Evolutionary conservation across 108 stramenopile genomes (phyloP).

Genomic region (Nitzschia palea): DNA sequence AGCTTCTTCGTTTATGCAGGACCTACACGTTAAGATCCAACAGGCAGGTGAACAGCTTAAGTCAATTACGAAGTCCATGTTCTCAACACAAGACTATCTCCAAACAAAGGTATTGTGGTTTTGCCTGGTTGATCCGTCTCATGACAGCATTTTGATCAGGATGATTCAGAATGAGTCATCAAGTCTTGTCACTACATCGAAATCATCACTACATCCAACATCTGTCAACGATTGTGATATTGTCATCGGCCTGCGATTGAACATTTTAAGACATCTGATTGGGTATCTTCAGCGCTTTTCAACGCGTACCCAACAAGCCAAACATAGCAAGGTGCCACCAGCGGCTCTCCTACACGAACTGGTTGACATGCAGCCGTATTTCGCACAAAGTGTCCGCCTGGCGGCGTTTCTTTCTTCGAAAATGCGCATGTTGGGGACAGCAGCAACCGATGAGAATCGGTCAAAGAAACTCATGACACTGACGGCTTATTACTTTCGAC

Average conservation of each 20-base stretch:
- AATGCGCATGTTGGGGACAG: background rate
- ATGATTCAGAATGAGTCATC: background rate
- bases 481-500: slow-evolving; percentile 22
- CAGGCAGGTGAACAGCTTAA: background rate
- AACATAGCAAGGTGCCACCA: background rate
- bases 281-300: background rate
- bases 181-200: background rate
- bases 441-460: background rate
- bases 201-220: too few species aligned
- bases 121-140: slow-evolving; percentile 17
- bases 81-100: background rate
- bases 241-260: slow-evolving; percentile 5
- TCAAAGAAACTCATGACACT: background rate
- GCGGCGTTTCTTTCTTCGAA: slow-evolving; percentile 12
- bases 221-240: background rate
- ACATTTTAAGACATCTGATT: slow-evolving; percentile 14
- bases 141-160: slow-evolving; percentile 14
- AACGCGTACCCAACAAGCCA: background rate
- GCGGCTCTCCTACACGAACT: background rate
- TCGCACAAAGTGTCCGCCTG: slow-evolving; percentile 19
- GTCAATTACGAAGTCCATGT: background rate
- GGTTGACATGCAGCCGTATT: background rate
- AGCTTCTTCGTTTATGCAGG: too few species aligned
- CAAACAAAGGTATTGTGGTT: slow-evolving; percentile 11
- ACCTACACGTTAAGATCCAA: background rate